Evolutionary conservation across 305 asterid genomes (phyloP).

Genomic region (Rubia peregrina): DNA sequence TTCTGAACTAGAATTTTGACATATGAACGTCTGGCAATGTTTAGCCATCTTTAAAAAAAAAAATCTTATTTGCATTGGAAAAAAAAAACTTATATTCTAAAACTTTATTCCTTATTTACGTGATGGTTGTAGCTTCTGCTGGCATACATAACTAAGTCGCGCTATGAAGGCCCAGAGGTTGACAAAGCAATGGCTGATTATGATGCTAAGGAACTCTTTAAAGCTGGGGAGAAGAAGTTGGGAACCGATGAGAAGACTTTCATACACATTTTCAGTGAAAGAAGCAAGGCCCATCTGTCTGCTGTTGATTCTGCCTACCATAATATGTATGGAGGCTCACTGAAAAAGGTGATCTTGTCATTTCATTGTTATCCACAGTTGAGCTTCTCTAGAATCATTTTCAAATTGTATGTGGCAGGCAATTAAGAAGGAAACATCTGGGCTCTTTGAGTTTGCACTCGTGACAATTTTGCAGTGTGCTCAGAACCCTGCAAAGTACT

Average conservation of each 20-base stretch:
- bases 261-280: constrained; percentile 60
- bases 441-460: constrained; percentile 75
- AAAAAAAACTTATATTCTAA: too few relatives aligned
- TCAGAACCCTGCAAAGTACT: constrained; percentile 64
- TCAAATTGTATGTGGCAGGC: constrained; percentile 43
- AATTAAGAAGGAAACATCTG: too few relatives aligned
- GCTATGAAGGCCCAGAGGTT: constrained; percentile 89
- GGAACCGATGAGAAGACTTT: constrained; percentile 90
- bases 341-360: constrained; percentile 51
- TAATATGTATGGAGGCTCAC: constrained; percentile 53
- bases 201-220: constrained; percentile 81
- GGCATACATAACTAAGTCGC: constrained; percentile 40
- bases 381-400: neutral
- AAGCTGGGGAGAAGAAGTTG: constrained; percentile 86
- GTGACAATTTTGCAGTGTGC: constrained; percentile 65
- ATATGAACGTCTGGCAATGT: neutral
- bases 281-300: constrained; percentile 73
- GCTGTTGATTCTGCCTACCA: constrained; percentile 61
- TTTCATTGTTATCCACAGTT: neutral
- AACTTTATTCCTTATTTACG: constrained; percentile 3
- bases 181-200: constrained; percentile 58
- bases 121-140: constrained; percentile 51
- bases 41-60: neutral
- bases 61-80: neutral
- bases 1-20: neutral